Evolutionary conservation across 177 flowering plant species (phyloP).

Genomic region (Vitis hybrid): DNA sequence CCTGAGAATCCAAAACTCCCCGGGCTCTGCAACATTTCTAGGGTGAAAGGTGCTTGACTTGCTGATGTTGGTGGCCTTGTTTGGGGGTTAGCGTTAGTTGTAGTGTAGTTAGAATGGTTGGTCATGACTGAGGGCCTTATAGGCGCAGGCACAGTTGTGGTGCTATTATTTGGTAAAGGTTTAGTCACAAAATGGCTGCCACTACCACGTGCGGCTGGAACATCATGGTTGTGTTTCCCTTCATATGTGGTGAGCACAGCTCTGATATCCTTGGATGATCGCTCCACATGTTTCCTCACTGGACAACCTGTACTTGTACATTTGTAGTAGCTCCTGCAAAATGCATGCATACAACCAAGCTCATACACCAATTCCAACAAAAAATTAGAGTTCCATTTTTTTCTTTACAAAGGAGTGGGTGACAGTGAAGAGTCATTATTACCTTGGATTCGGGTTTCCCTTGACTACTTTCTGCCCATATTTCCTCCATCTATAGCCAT

Average conservation of each 20-base stretch:
- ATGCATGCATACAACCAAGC: too few species aligned
- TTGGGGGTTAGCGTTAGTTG: slow-evolving; percentile 27
- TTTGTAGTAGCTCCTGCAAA: slow-evolving; percentile 88
- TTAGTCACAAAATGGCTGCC: slow-evolving; percentile 33
- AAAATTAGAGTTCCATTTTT: too few species aligned
- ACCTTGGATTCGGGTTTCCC: slow-evolving; percentile 97
- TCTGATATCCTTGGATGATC: slow-evolving; percentile 77
- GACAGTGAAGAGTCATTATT: neutral
- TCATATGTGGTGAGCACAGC: slow-evolving; percentile 94
- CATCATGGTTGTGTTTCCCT: slow-evolving; percentile 96
- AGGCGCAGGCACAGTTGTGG: slow-evolving; percentile 26
- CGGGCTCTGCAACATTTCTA: slow-evolving; percentile 43
- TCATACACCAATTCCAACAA: too few species aligned
- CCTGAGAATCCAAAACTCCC: slow-evolving; percentile 34
- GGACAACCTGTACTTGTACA: slow-evolving; percentile 77
- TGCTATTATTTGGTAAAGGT: slow-evolving; percentile 25
- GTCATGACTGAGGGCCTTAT: slow-evolving; percentile 39
- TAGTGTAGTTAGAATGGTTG: slow-evolving; percentile 16
- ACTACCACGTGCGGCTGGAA: slow-evolving; percentile 88
- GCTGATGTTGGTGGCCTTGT: slow-evolving; percentile 20
- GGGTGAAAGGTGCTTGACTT: slow-evolving; percentile 47
- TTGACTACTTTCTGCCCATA: slow-evolving; percentile 97
- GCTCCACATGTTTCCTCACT: slow-evolving; percentile 87
- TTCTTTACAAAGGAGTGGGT: too few species aligned
- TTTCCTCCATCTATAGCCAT: slow-evolving; percentile 96